Evolutionary conservation across 2,329 filamentous ascomycete genomes (phyloP).

Genomic region (Alternaria tenuissima): DNA sequence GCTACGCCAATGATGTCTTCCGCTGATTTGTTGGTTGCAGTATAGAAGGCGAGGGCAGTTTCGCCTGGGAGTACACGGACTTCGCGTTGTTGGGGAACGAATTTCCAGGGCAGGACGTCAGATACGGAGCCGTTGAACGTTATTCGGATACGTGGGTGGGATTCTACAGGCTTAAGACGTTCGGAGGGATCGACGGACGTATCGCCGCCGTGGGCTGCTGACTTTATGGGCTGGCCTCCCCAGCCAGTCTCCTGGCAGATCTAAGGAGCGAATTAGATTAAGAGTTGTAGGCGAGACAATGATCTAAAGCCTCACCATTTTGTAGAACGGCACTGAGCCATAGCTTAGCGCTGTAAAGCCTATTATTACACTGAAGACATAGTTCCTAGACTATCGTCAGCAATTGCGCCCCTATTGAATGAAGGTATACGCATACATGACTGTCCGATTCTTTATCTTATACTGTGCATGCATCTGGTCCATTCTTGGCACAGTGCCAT

Average conservation of each 20-base stretch:
- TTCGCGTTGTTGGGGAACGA: slow-evolving; percentile 94
- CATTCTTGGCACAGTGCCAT: slow-evolving; percentile 63
- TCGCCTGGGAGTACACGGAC: slow-evolving; percentile 94
- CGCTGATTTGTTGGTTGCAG: slow-evolving; percentile 87
- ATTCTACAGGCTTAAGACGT: slow-evolving; percentile 80
- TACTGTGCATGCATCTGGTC: slow-evolving; percentile 71
- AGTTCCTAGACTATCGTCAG: slow-evolving; percentile 63
- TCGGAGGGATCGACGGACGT: slow-evolving; percentile 71
- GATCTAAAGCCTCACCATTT: slow-evolving; percentile 67
- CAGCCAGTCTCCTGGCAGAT: slow-evolving; percentile 88
- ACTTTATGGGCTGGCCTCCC: slow-evolving; percentile 91
- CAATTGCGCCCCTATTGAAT: neutral
- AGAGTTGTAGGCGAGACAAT: neutral
- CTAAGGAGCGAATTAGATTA: slow-evolving; percentile 51
- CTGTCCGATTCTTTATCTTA: slow-evolving; percentile 72
- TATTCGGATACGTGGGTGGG: slow-evolving; percentile 85
- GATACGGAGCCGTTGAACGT: slow-evolving; percentile 97
- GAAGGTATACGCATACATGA: slow-evolving; percentile 58
- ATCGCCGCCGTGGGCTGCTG: slow-evolving; percentile 68
- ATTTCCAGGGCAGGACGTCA: slow-evolving; percentile 96
- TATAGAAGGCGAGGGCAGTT: slow-evolving; percentile 97
- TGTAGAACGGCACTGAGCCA: slow-evolving; percentile 85
- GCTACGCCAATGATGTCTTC: slow-evolving; percentile 97
- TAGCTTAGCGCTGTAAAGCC: slow-evolving; percentile 83
- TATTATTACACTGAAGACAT: slow-evolving; percentile 78